phyloP scores from a whole-genome alignment of 768 basidiomycete genomes.

The Amanita inopinata region DNA sequence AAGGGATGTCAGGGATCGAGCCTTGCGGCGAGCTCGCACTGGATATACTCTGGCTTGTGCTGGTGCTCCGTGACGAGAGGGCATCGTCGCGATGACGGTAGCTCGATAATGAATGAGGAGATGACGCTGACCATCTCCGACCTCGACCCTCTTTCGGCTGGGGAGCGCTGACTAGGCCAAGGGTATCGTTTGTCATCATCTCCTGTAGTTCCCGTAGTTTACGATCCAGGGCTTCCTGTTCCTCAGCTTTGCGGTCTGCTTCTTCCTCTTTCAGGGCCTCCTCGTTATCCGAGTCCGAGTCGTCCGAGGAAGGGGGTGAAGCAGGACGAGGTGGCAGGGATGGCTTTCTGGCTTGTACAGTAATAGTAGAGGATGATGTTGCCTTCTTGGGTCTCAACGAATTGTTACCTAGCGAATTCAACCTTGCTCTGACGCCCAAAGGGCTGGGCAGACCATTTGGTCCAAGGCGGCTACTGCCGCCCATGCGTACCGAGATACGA shows the following conservation, averaged over 20 bases:
- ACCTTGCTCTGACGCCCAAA: conserved; percentile 57
- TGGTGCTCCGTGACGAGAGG: conserved; percentile 33
- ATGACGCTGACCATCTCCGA: conserved; percentile 21
- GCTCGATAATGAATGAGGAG: conserved; percentile 25
- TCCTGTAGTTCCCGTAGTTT: conserved; percentile 61
- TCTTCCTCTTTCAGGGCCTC: conserved; percentile 61
- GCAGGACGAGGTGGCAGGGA: conserved; percentile 28
- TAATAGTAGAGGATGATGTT: conserved; percentile 63
- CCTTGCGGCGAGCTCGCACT: conserved; percentile 66
- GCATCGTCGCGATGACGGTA: conserved; percentile 22
- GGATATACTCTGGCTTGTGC: conserved; percentile 64
- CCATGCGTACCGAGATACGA: conserved; percentile 17
- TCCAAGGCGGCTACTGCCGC: conserved; percentile 27
- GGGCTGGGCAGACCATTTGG: conserved; percentile 44
- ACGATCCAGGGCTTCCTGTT: conserved; percentile 54
- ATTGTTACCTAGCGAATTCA: conserved; percentile 57
- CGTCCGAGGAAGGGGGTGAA: conserved; percentile 45
- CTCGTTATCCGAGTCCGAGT: conserved; percentile 44
- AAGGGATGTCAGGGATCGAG: conserved; percentile 77
- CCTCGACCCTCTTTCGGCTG: conserved; percentile 35
- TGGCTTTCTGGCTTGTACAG: conserved; percentile 44
- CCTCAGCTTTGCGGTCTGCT: conserved; percentile 53
- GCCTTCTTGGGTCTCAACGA: conserved; percentile 44
- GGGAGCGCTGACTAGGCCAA: conserved; percentile 53
- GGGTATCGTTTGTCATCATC: conserved; percentile 63